Evolutionary conservation across 2,329 filamentous ascomycete genomes (phyloP).

Genomic region (Periconia sp.): DNA sequence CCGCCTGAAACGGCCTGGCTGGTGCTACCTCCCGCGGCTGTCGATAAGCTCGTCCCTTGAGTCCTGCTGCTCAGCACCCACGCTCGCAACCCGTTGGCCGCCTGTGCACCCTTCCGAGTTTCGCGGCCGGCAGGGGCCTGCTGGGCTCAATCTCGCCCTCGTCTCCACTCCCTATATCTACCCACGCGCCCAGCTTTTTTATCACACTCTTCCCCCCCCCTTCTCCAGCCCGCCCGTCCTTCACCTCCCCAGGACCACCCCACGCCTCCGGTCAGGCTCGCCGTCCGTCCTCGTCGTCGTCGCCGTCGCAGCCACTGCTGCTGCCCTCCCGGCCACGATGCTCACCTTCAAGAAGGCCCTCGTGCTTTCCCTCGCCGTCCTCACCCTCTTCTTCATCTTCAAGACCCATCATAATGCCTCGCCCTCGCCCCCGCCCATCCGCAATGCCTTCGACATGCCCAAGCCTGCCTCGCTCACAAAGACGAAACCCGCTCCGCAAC

Average conservation of each 20-base stretch:
- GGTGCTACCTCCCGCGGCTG: too few relatives aligned
- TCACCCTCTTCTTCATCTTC: conserved; percentile 74
- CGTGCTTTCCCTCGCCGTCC: conserved; percentile 70
- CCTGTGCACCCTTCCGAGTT: conserved; percentile 1
- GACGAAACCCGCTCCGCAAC: conserved; percentile 23
- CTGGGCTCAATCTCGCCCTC: conserved; percentile 4
- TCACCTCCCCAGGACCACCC: too few relatives aligned
- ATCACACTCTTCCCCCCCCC: conserved; percentile 1
- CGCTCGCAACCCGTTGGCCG: not conserved
- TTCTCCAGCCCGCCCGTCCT: not conserved
- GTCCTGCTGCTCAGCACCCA: not conserved
- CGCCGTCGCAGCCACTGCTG: too few relatives aligned
- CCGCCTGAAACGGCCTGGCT: conserved; percentile 8
- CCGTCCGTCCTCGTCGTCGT: conserved; percentile 4
- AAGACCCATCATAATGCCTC: conserved; percentile 63
- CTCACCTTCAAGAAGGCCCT: conserved; percentile 79
- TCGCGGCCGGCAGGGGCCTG: conserved; percentile 9
- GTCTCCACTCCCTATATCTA: conserved; percentile 1
- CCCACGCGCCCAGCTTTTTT: conserved; percentile 2
- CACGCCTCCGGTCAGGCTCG: conserved; percentile 14
- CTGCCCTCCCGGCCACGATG: conserved; percentile 59
- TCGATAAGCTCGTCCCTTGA: not conserved
- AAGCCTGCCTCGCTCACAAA: conserved; percentile 42
- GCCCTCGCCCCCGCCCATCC: conserved; percentile 34
- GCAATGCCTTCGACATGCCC: conserved; percentile 43